These are phyloP conservation scores for Naumovozyma dairenensis DNA, from an alignment of 805 yeast species.

Conservation along the genomic window DNA sequence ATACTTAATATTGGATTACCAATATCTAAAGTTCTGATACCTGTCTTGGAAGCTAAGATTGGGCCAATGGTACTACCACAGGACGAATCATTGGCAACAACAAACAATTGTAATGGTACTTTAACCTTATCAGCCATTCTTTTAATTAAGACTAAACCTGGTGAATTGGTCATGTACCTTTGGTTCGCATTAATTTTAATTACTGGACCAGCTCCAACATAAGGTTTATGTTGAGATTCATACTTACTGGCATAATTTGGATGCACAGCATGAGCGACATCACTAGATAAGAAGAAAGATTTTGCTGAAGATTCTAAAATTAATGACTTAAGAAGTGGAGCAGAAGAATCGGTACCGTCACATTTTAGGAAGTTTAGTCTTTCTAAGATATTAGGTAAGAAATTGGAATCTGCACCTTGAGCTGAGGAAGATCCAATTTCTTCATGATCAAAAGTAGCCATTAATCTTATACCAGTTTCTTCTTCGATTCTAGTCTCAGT, in stretches of 20 bases:
- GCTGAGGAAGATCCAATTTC: constrained; percentile 91
- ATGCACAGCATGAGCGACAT: constrained; percentile 95
- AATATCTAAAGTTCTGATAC: constrained; percentile 76
- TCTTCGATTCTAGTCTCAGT: constrained; percentile 32
- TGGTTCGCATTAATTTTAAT: constrained; percentile 91
- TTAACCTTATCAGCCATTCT: constrained; percentile 54
- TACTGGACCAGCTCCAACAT: constrained; percentile 82
- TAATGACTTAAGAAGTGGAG: constrained; percentile 27
- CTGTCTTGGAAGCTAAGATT: constrained; percentile 75
- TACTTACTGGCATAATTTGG: constrained; percentile 77
- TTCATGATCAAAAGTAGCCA: constrained; percentile 90
- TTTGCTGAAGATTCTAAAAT: constrained; percentile 53
- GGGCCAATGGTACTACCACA: constrained; percentile 98
- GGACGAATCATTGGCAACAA: constrained; percentile 85
- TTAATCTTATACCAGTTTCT: constrained; percentile 55
- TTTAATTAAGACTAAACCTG: constrained; percentile 73
- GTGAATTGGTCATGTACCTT: constrained; percentile 87
- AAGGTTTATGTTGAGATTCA: constrained; percentile 72
- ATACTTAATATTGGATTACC: constrained; percentile 89
- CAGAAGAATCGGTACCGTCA: constrained; percentile 28
- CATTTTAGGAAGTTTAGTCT: constrained; percentile 48
- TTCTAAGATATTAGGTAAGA: constrained; percentile 66
- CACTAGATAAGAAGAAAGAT: constrained; percentile 85
- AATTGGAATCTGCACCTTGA: constrained; percentile 93
- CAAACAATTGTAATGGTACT: constrained; percentile 86